Evolutionary conservation across 305 asterid genomes (phyloP), one percentile per base, ranked within the genome.

Genomic region (Rubia peregrina): DNA sequence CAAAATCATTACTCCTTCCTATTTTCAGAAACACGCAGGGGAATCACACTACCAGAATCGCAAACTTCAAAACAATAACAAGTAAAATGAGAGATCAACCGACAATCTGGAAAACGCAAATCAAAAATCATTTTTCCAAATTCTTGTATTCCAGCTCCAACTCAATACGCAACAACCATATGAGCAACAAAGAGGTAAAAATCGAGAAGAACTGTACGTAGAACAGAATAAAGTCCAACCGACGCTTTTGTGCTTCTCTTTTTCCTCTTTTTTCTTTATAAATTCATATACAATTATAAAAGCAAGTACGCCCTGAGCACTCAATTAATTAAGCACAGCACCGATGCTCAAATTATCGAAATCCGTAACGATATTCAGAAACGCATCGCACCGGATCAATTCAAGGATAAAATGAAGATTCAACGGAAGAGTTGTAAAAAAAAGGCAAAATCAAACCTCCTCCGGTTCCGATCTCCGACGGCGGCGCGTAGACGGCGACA

Each of bases 111-210:
- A 26, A 14, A 59, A 10, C 1, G 10, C 21, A 38, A 21, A 44
- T 12, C 12, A 61, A 57, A 61, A 57, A 67, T n/a, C 36, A 0
- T n/a, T 33, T 48, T 57, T n/a, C 53, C 21, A 48, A 4, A 4
- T 68, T 13, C 21, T 24, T 3, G 5, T 42, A 63, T 63, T 55
- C 66, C 30, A 69, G 64, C 38, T 17, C 17, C 9, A 65, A 24
- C 41, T 64, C 16, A 7, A 17, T n/a, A 40, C 59, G 14, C 9
- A 16, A 17, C 14, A 76, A 71, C 73, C 69, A 73, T 71, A 65
- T 12, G 57, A 67, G 60, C 44, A 4, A 46, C 12, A 24, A 43
- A 8, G 19, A 12, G 9, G 53, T 13, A 7, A 70, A 11, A 42
- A 33, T 3, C 70, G 24, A 8, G 66, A 19, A 51, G 7, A 51